A percentile compares a stretch with the other conserved stretches of the same genome.
Evolutionary conservation across 164 flowering plant genomes (phyloP).

Genomic region (Santalum album): DNA sequence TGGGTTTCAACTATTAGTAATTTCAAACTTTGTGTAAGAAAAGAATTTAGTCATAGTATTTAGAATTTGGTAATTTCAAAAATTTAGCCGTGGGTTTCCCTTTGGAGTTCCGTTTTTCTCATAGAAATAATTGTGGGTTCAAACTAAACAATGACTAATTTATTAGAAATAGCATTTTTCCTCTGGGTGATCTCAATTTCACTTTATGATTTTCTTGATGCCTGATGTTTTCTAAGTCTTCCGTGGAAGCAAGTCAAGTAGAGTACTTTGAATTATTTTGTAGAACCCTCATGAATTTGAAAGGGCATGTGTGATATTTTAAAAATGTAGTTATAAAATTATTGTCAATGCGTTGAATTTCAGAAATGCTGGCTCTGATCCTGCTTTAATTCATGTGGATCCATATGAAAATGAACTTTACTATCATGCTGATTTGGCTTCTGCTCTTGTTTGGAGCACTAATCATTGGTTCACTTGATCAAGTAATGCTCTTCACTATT

Average conservation of each 20-base stretch:
- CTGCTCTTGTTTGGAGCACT: constrained; percentile 93
- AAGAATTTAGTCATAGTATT: too few species aligned
- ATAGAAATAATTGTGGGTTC: too few species aligned
- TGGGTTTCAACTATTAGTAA: too few species aligned
- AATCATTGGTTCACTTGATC: constrained; percentile 95
- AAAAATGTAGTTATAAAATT: background rate
- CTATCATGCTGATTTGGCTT: constrained; percentile 68
- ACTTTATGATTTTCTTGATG: too few species aligned
- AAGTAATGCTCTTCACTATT: constrained; percentile 30
- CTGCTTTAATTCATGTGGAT: constrained; percentile 77
- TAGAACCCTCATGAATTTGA: constrained; percentile 3
- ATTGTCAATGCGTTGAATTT: constrained; percentile 2
- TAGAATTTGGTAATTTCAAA: too few species aligned
- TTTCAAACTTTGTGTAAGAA: too few species aligned
- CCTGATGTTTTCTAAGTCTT: constrained; percentile 26
- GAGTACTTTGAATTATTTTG: background rate
- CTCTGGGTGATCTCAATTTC: too few species aligned
- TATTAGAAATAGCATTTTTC: too few species aligned
- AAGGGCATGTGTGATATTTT: constrained; percentile 1
- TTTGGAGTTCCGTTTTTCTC: too few species aligned
- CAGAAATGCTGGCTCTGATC: constrained; percentile 98
- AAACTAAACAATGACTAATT: too few species aligned
- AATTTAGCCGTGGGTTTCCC: too few species aligned
- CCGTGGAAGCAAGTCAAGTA: constrained; percentile 94
- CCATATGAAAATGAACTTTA: constrained; percentile 80